Conservation (phyloP, 2,329 filamentous ascomycete species). For the Hirsutella minnesotensis region DNA sequence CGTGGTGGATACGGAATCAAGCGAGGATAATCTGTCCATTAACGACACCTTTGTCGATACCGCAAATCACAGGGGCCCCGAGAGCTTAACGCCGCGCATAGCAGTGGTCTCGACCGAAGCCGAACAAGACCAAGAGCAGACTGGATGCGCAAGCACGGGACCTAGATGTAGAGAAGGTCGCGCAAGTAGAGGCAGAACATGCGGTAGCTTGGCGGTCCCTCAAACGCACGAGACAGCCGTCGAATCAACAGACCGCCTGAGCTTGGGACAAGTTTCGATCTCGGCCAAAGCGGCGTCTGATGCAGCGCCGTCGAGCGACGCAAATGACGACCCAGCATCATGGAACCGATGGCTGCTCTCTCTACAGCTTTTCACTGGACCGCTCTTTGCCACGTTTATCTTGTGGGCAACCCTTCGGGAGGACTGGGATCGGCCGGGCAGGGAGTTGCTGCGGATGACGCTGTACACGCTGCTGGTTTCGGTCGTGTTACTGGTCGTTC, state of each 20-base stretch:
- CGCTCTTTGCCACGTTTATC: slow-evolving; percentile 68
- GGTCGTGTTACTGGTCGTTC: slow-evolving; percentile 48
- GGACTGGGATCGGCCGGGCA: slow-evolving; percentile 40
- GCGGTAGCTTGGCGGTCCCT: slow-evolving; percentile 8
- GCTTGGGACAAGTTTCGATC: neutral
- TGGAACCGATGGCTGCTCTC: slow-evolving; percentile 91
- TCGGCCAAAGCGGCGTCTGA: slow-evolving; percentile 20
- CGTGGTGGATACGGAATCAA: slow-evolving; percentile 65
- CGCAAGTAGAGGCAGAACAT: slow-evolving; percentile 2
- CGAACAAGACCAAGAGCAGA: slow-evolving; percentile 43
- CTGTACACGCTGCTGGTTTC: slow-evolving; percentile 59
- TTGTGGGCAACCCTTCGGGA: slow-evolving; percentile 57
- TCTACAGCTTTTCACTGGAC: slow-evolving; percentile 76
- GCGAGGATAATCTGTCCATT: slow-evolving; percentile 25
- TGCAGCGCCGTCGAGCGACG: slow-evolving; percentile 18
- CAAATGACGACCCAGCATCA: slow-evolving; percentile 33
- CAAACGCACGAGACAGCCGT: slow-evolving; percentile 11
- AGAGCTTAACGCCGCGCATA: slow-evolving; percentile 21
- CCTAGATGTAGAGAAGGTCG: slow-evolving; percentile 15
- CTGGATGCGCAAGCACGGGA: slow-evolving; percentile 42
- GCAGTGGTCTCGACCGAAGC: slow-evolving; percentile 21
- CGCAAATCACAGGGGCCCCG: slow-evolving; percentile 13
- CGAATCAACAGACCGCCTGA: neutral
- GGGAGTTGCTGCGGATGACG: slow-evolving; percentile 42
- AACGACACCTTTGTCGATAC: slow-evolving; percentile 17